Conservation (phyloP, 179 eudicot species). For the Beta lomatogona region DNA sequence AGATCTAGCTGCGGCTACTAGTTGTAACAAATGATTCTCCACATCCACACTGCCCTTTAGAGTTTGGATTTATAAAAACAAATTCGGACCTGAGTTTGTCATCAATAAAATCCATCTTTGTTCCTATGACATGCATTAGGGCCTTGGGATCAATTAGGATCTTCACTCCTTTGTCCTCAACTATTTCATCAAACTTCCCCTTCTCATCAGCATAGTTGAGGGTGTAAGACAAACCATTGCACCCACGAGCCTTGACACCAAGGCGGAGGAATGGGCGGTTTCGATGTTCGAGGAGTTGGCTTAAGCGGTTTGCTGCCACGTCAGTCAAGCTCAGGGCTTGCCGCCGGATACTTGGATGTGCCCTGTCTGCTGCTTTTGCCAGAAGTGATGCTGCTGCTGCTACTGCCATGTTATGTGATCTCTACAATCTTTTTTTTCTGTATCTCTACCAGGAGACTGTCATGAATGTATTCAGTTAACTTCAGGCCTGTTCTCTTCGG, state of each 20-base stretch:
- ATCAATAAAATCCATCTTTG: constrained; percentile 96
- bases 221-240: constrained; percentile 90
- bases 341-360: constrained; percentile 27
- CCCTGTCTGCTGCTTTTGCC: constrained; percentile 15
- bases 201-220: constrained; percentile 94
- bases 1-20: constrained; percentile 26
- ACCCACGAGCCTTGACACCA: constrained; percentile 91
- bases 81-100: constrained; percentile 88
- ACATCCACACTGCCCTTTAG: constrained; percentile 80
- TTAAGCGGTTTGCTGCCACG: constrained; percentile 69
- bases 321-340: constrained; percentile 69
- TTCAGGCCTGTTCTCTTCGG: no score
- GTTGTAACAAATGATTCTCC: constrained; percentile 79
- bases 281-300: constrained; percentile 65
- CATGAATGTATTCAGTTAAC: background rate
- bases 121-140: constrained; percentile 95
- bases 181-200: constrained; percentile 87
- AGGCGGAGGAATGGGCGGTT: constrained; percentile 68
- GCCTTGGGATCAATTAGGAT: constrained; percentile 95
- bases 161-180: constrained; percentile 94
- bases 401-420: constrained; percentile 11
- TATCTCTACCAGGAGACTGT: background rate
- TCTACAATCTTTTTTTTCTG: background rate
- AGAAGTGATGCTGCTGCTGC: background rate
- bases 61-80: constrained; percentile 67